Base-by-base conservation (phyloP, 805 yeast genomes). In the Monosporozyma yasuniensis region DNA sequence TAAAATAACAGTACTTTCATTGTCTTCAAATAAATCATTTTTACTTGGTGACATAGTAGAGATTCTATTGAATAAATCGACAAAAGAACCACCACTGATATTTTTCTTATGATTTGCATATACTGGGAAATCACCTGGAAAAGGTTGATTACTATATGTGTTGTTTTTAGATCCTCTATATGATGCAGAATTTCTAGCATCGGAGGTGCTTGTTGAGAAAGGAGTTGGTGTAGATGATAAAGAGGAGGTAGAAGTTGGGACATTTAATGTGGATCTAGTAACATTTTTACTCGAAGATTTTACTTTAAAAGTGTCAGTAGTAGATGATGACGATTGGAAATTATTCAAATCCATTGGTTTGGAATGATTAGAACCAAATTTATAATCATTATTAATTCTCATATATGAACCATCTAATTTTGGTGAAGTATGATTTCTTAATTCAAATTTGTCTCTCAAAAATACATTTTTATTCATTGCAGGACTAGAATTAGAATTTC, bases 31-130 rank as follows among this genome's bases (percentile, higher is more conserved):
- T n/a, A 28, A 12, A 6, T 34, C 49, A 25, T 19, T 39, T 21
- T 37, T 51, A 21, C 35, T 51, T 32, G 61, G 56, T 3, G 66
- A 61, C 46, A 64, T 44, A 51, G 55, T 50, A 3, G 68, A 61
- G 12, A 66, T 59, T 46, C 68, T 58, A 47, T 63, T 61, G 49
- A 63, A 63, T n/a, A 66, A 47, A 28, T 66, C 70, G 37, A 65
- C 64, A 48, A 66, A 66, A 0, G 69, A 66, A 2, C 69, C 61
- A 18, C 68, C 68, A 16, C 69, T 65, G 10, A 52, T 54, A 3
- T 58, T 56, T 43, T 62, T 65, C 47, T 53, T 58, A 50, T 66
- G 70, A 8, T 21, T 21, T 18, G 49, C 23, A 22, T 48, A 43
- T 7, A 53, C 21, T 10, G 34, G 44, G 18, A 53, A 47, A 18